phyloP scores from a whole-genome alignment of 352 stramenopile genomes.

The Phytophthora chlamydospora region DNA sequence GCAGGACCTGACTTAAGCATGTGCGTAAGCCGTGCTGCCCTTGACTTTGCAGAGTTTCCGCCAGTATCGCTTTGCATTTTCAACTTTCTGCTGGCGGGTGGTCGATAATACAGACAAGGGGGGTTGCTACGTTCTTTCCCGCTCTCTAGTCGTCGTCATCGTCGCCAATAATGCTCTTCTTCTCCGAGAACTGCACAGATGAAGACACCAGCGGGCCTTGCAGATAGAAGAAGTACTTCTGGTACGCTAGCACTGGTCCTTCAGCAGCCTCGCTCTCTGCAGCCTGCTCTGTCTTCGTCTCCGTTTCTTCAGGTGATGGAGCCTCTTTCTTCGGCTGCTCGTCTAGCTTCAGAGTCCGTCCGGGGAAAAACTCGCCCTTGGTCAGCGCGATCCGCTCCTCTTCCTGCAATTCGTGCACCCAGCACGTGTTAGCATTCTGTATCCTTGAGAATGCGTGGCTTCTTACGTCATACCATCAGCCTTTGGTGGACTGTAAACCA shows the following conservation, averaged over 20 bases:
- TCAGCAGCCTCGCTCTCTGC: not conserved
- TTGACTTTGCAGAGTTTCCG: conserved; percentile 13
- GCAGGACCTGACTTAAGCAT: conserved; percentile 80
- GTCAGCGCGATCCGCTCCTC: conserved; percentile 77
- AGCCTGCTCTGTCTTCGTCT: conserved; percentile 9
- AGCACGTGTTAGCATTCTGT: not conserved
- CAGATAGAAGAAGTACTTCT: conserved; percentile 82
- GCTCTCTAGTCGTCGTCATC: conserved; percentile 79
- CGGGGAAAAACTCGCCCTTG: conserved; percentile 72
- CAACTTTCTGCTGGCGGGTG: conserved; percentile 14
- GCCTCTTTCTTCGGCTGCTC: conserved; percentile 9
- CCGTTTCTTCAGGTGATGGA: conserved; percentile 7
- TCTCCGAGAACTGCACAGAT: conserved; percentile 87
- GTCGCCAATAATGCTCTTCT: conserved; percentile 90
- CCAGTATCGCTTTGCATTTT: conserved; percentile 33
- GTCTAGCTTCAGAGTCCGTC: conserved; percentile 31
- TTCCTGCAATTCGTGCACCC: conserved; percentile 41
- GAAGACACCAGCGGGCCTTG: conserved; percentile 82
- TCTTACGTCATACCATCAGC: conserved; percentile 55
- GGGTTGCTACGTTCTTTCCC: conserved; percentile 14
- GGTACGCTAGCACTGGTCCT: conserved; percentile 57
- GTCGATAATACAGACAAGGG: conserved; percentile 34
- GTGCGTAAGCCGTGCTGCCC: not conserved
- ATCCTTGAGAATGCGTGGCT: no score
- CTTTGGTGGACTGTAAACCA: conserved; percentile 86